Base-by-base conservation (phyloP, 768 basidiomycete genomes). In the Mycena rebaudengoi region DNA sequence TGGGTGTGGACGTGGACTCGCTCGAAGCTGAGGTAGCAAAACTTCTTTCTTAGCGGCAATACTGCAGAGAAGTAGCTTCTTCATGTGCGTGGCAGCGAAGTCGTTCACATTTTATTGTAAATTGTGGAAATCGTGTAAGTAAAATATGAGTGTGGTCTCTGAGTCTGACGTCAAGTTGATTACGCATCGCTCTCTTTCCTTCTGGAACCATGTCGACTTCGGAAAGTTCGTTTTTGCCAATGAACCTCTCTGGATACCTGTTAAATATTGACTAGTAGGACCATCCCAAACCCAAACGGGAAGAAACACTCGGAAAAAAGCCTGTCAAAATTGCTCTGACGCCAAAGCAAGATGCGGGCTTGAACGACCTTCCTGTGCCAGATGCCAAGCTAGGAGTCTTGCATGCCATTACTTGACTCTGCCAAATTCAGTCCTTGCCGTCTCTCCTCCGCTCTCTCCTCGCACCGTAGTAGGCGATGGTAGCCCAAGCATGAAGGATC, bases 311-410 rank as follows among this genome's bases (percentile, higher is more conserved):
- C 65, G 65, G 8, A 61, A 57, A 41, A 66, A 66, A 40, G 52
- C 65, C 6, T 66, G 65, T 32, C 56, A 53, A 30, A 58, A 49
- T 7, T 66, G 65, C 60, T 32, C 44, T 10, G 60, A 62, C 39
- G 55, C 60, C 7, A 62, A 66, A 49, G 56, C 65, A 20, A 48
- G 65, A 13, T 66, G 65, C 25, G 56, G 28, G 30, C 60, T 66
- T 23, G 33, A 66, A 26, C 40, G 64, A 21, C 65, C 65, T 14
- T 6, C 23, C n/a, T 66, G 65, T 40, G 32, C 57, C 1, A 40
- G 57, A 48, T 66, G 65, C 20, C 60, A 49, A 37, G 25, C 23
- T 7, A 53, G 39, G 25, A 43, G 25, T 10, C 41, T 62, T 21
- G 26, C 10, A 4, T 66, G 65, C 51, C 33, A 41, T 0, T 66